Conservation (phyloP, 2,329 filamentous ascomycete genomes). For the Fusarium palustre region DNA sequence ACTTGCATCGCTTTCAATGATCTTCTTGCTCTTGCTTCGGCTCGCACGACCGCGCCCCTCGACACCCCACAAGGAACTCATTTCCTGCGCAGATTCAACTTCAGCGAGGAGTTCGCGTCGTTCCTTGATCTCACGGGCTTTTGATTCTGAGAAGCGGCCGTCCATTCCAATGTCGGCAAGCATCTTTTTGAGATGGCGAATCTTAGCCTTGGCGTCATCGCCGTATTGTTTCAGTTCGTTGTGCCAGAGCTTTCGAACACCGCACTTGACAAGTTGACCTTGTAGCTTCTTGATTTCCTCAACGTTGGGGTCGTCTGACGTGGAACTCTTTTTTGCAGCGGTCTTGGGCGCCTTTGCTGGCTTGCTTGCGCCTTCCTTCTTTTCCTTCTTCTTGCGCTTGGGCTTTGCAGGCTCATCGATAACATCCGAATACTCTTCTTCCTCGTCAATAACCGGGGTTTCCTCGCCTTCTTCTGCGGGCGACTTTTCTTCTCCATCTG, state of each 20-base stretch:
- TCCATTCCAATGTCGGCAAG: constrained; percentile 87
- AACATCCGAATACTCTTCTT: constrained; percentile 63
- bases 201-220: constrained; percentile 80
- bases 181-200: constrained; percentile 82
- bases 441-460: constrained; percentile 46
- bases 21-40: constrained; percentile 51
- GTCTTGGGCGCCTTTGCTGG: constrained; percentile 46
- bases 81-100: constrained; percentile 85
- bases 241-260: constrained; percentile 91
- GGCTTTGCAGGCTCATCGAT: constrained; percentile 76
- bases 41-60: constrained; percentile 57
- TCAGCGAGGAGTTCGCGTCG: constrained; percentile 85
- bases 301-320: constrained; percentile 69
- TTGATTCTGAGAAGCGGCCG: constrained; percentile 86
- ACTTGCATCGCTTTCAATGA: constrained; percentile 50
- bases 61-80: constrained; percentile 81
- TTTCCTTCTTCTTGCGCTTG: constrained; percentile 66
- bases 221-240: constrained; percentile 82
- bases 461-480: constrained; percentile 35
- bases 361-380: constrained; percentile 48
- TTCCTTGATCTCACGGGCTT: constrained; percentile 89
- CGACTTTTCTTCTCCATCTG: constrained; percentile 8
- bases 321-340: constrained; percentile 48
- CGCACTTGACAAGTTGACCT: constrained; percentile 87
- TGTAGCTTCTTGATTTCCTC: constrained; percentile 90